A percentile compares a stretch with the other conserved stretches of the same genome.
Evolutionary conservation across 2,329 filamentous ascomycete species (phyloP).

Genomic region (Coniochaeta ligniaria): DNA sequence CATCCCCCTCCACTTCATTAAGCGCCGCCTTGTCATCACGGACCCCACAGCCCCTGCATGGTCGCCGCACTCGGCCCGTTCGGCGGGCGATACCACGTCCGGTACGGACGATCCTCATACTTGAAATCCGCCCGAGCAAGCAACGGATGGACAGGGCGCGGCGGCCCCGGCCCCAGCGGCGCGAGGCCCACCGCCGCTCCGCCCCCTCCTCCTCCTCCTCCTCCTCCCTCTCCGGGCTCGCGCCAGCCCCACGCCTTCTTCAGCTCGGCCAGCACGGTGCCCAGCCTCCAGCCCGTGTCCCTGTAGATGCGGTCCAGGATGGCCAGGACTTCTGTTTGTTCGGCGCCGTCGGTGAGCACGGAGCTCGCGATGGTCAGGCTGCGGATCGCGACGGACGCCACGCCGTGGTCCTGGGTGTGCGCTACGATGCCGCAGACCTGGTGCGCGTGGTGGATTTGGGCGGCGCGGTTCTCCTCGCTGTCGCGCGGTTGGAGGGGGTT

Average conservation of each 20-base stretch:
- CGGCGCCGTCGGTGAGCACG: conserved; percentile 57
- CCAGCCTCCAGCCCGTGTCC: conserved; percentile 73
- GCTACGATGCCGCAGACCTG: conserved; percentile 86
- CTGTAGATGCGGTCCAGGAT: conserved; percentile 70
- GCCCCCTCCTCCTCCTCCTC: not conserved
- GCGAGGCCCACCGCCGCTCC: not conserved
- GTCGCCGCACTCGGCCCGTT: conserved; percentile 24
- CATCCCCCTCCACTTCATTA: too few relatives aligned
- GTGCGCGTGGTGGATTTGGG: conserved; percentile 68
- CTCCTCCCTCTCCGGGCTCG: conserved; percentile 25
- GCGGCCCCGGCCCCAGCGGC: conserved; percentile 7
- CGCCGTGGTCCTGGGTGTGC: conserved; percentile 72
- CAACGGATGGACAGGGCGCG: conserved; percentile 57
- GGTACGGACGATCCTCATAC: conserved; percentile 73
- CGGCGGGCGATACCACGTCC: conserved; percentile 71
- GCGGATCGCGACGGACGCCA: conserved; percentile 71
- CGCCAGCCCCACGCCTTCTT: conserved; percentile 71
- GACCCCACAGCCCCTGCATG: conserved; percentile 1
- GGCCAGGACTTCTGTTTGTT: conserved; percentile 74
- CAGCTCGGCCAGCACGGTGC: conserved; percentile 64
- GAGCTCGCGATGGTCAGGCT: conserved; percentile 73
- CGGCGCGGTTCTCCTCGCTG: conserved; percentile 58
- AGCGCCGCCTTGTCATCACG: not conserved
- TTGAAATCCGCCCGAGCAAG: conserved; percentile 66
- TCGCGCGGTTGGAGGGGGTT: conserved; percentile 62